These are phyloP conservation scores for Podila epigama DNA, from an alignment of 192 early-diverging fungal genomes.

Conservation along the genomic window DNA sequence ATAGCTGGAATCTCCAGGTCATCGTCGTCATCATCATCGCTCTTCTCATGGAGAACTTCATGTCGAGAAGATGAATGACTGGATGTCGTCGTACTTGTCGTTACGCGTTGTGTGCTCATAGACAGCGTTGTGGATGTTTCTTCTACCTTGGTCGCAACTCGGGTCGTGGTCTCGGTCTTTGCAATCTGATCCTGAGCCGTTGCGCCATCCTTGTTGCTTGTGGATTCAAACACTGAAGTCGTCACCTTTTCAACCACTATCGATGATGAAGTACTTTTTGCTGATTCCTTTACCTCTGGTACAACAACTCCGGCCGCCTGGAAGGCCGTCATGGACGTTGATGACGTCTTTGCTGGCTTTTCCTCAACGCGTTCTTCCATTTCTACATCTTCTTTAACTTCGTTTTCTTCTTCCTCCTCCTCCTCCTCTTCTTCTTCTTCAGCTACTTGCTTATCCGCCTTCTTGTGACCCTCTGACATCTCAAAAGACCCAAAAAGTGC, in stretches of 20 bases:
- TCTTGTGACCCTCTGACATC: not conserved
- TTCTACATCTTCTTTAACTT: not conserved
- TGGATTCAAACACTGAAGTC: not conserved
- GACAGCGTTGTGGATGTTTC: not conserved
- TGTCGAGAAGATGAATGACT: not conserved
- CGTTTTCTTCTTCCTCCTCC: slow-evolving; percentile 10
- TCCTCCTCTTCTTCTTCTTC: not conserved
- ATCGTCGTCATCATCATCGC: slow-evolving; percentile 11
- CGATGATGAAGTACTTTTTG: not conserved
- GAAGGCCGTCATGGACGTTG: slow-evolving; percentile 27
- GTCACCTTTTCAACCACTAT: not conserved
- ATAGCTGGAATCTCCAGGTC: slow-evolving; percentile 35
- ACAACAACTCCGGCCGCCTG: slow-evolving; percentile 22
- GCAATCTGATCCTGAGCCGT: not conserved
- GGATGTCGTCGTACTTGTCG: not conserved
- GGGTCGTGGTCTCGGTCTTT: not conserved
- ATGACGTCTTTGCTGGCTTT: not conserved
- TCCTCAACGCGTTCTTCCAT: slow-evolving; percentile 20
- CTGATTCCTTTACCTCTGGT: not conserved
- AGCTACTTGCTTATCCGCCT: not conserved
- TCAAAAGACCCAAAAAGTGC: slow-evolving; percentile 33
- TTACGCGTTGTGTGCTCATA: not conserved
- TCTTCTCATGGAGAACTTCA: not conserved
- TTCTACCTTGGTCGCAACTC: not conserved
- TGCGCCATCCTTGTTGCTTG: not conserved